A percentile compares a stretch with the other conserved stretches of the same genome.
These are phyloP conservation scores for Hypoxylon rickii DNA, from an alignment of 495 filamentous ascomycete genomes.

Conservation along the genomic window DNA sequence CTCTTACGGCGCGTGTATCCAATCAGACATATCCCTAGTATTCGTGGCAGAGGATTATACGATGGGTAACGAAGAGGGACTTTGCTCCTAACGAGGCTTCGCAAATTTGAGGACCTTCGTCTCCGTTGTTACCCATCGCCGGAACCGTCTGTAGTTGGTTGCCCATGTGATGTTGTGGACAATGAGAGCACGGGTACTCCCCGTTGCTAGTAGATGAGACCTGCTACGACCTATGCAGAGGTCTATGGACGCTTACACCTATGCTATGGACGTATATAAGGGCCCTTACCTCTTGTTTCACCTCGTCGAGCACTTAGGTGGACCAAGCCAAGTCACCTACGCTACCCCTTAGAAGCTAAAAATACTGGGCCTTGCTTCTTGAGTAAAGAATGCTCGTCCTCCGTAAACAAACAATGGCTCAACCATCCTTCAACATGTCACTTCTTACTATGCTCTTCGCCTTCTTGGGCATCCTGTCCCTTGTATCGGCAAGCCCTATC, in stretches of 20 bases:
- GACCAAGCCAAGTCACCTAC: not conserved
- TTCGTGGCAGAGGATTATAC: conserved; percentile 35
- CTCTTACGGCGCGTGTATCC: conserved; percentile 14
- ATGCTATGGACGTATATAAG: conserved; percentile 10
- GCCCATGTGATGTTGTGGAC: conserved; percentile 18
- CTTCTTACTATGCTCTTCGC: conserved; percentile 11
- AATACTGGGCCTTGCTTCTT: not conserved
- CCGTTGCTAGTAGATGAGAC: no score
- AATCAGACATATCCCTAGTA: conserved; percentile 14
- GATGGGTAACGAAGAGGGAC: conserved; percentile 7
- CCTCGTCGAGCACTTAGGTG: not conserved
- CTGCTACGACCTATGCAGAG: not conserved
- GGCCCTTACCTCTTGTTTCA: not conserved
- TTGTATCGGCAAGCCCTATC: conserved; percentile 19
- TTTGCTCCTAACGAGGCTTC: conserved; percentile 21
- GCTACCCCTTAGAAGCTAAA: not conserved
- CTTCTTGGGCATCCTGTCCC: conserved; percentile 16
- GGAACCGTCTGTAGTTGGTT: not conserved
- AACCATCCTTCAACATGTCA: conserved; percentile 9
- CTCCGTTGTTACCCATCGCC: conserved; percentile 14
- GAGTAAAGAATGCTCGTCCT: not conserved
- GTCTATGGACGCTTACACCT: not conserved
- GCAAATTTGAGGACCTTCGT: no score
- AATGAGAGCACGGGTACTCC: not conserved
- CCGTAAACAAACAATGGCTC: not conserved